Evolutionary conservation across 2,329 filamentous ascomycete genomes (phyloP), one percentile per base, ranked within the genome.

Genomic region (Botrytis medusae): DNA sequence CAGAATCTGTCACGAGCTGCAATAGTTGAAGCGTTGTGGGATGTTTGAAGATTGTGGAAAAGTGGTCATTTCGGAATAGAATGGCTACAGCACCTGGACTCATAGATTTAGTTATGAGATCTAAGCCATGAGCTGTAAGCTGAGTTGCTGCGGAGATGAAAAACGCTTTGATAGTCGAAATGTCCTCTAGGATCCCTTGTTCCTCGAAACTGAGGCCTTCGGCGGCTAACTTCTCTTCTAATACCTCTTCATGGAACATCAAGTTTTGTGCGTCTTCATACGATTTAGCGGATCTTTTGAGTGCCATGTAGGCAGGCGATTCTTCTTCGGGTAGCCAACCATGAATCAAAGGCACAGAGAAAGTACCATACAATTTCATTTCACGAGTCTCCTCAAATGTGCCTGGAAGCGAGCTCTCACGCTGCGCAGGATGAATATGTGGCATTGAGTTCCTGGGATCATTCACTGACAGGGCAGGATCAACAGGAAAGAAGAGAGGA

Each of bases 61-160:
- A 99, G 81, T 99, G 96, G 80, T 99, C 95, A 79, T 99, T 99
- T 40, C 96, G 90, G 84, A 99, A 99, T 1, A 99, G 83, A 68
- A 99, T 98, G 0, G 93, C 93, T 75, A 98, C 89, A 1, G 92
- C 90, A 2, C 94, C 95, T 1, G 94, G 91, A 20, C 87, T 84
- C 73, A 98, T 87, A 9, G 88, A 90, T 69, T 89, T 88, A 0
- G 87, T 87, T 57, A 98, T 90, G 1, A 92, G 88, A 57, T 92
- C 88, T 3, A 99, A 86, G 0, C 96, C 96, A 82, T 91, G 92
- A 0, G 89, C 85, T 0, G 96, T 98, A 34, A 99, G 85, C 79
- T 99, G 96, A 0, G 96, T 98, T 0, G 94, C 91, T 74, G 93
- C 95, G 1, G 86, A 87, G 5, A 86, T 84, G n/a, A 98, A 85